phyloP scores from a whole-genome alignment of 2,329 filamentous ascomycete genomes.

The Thielaviopsis populi region DNA sequence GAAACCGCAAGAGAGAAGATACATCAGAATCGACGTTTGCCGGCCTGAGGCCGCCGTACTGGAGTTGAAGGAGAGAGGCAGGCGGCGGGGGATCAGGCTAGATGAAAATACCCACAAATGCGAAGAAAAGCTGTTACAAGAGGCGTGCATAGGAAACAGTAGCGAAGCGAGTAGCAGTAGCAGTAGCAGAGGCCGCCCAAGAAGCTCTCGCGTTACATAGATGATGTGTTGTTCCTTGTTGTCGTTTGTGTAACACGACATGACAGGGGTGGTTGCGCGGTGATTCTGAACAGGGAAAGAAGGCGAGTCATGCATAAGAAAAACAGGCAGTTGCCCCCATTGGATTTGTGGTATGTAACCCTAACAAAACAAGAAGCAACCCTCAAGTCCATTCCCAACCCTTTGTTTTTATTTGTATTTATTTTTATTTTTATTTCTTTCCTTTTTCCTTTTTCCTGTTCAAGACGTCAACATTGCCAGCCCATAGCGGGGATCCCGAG shows the following conservation, averaged over 20 bases:
- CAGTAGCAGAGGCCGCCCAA: no score
- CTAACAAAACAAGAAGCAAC: background rate
- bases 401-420: no score
- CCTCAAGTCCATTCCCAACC: background rate
- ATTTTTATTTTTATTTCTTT: no score
- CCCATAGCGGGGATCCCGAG: conserved; percentile 40
- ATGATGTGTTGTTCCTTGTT: no score
- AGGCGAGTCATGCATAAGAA: no score
- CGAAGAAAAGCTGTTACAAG: background rate
- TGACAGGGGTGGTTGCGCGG: no score
- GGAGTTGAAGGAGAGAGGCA: conserved; percentile 23
- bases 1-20: conserved; percentile 57
- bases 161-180: no score
- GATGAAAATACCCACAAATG: background rate
- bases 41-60: conserved; percentile 44
- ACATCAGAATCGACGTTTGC: conserved; percentile 40
- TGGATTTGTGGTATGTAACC: background rate
- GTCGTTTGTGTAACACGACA: no score
- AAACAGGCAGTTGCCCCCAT: no score
- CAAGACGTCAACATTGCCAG: conserved; percentile 33
- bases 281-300: no score
- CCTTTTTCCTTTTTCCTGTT: background rate
- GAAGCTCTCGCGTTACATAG: no score
- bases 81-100: background rate
- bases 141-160: background rate